Conservation (phyloP, 192 early-diverging fungal genomes). For the Coemansia sp. region DNA sequence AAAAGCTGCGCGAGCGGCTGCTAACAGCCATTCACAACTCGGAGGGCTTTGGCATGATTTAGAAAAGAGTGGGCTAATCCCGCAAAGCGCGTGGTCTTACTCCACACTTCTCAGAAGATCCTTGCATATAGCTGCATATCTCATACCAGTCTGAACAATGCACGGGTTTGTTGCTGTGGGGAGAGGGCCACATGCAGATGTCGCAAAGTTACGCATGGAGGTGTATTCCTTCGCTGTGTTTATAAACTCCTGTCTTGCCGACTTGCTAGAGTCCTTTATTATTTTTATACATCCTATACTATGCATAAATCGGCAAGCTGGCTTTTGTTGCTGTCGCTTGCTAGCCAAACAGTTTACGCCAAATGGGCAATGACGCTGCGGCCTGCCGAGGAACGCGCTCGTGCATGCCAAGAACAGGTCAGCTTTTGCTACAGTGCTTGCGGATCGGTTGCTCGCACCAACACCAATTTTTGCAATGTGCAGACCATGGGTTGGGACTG, state of each 20-base stretch:
- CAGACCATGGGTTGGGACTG: constrained; percentile 55
- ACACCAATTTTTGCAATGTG: constrained; percentile 50
- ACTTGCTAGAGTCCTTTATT: no score
- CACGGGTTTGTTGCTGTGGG: no score
- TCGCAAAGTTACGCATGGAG: no score
- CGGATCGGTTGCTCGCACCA: constrained; percentile 31
- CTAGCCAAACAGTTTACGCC: constrained; percentile 13
- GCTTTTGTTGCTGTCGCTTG: not conserved
- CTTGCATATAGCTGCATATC: no score
- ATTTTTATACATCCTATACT: not conserved
- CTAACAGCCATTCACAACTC: constrained; percentile 77
- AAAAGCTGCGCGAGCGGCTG: constrained; percentile 73
- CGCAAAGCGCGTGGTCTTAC: no score
- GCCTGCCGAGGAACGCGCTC: constrained; percentile 39
- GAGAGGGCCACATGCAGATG: no score
- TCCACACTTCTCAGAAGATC: no score
- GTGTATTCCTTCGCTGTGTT: not conserved
- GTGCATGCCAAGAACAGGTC: constrained; percentile 49
- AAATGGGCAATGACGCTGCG: constrained; percentile 44
- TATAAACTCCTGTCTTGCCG: not conserved
- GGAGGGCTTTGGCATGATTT: constrained; percentile 80
- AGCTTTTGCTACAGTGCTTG: constrained; percentile 52
- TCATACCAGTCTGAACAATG: no score
- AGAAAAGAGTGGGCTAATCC: not conserved
- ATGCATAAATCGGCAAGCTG: not conserved